Conservation (phyloP, 2,329 filamentous ascomycete species). For the Hymenoscyphus fraxineus region DNA sequence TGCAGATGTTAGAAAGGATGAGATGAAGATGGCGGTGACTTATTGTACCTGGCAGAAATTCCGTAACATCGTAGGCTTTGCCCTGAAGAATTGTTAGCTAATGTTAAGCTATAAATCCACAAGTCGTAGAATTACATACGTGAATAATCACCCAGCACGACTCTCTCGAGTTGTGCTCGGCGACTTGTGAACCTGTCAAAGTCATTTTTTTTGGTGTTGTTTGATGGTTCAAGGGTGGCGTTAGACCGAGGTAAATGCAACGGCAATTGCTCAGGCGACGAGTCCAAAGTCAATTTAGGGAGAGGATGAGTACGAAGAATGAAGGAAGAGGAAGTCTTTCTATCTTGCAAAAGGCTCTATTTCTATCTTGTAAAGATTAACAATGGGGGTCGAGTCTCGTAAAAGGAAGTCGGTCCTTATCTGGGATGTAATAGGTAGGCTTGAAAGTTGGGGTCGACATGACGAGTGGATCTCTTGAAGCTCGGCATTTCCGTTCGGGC, state of each 20-base stretch:
- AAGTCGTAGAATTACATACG: slow-evolving; percentile 39
- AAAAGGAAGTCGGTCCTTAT: background rate
- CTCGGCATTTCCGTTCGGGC: slow-evolving; percentile 14
- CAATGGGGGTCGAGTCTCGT: background rate
- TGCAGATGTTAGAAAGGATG: slow-evolving; percentile 14
- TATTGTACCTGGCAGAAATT: slow-evolving; percentile 69
- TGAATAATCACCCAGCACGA: slow-evolving; percentile 93
- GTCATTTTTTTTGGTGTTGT: slow-evolving; percentile 24
- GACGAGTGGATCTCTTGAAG: slow-evolving; percentile 9
- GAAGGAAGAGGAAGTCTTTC: background rate
- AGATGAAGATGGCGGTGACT: slow-evolving; percentile 5
- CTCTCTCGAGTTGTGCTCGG: slow-evolving; percentile 72
- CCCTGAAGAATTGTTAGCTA: slow-evolving; percentile 44
- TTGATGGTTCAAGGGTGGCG: background rate
- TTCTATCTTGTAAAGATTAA: background rate
- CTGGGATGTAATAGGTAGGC: background rate
- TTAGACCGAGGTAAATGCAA: slow-evolving; percentile 13
- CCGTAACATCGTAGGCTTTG: slow-evolving; percentile 85
- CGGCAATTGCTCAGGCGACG: background rate
- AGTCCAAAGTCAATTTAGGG: background rate
- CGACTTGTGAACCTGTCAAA: slow-evolving; percentile 54
- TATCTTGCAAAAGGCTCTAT: too few species aligned
- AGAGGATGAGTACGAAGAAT: background rate
- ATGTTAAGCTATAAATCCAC: background rate
- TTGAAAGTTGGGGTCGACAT: background rate